Evolutionary conservation across 495 filamentous ascomycete species (phyloP).

Genomic region (Xylaria bambusicola): DNA sequence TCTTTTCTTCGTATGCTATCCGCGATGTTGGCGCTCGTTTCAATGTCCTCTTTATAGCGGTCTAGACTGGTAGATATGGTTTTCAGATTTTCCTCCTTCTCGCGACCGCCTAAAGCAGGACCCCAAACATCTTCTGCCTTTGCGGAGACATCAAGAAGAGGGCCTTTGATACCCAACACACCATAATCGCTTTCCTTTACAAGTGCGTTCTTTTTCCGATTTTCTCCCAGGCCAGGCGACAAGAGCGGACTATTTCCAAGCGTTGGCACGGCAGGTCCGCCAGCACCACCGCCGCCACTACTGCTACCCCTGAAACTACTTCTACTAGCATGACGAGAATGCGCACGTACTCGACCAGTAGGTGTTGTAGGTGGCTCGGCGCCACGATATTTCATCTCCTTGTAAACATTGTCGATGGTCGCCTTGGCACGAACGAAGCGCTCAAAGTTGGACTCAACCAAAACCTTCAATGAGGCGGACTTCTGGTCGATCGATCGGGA

Average conservation of each 20-base stretch:
- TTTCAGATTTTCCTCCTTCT: conserved; percentile 84
- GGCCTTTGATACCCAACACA: conserved; percentile 82
- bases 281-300: conserved; percentile 51
- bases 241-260: conserved; percentile 36
- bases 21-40: conserved; percentile 72
- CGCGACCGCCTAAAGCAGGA: conserved; percentile 86
- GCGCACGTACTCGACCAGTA: conserved; percentile 42
- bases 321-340: conserved; percentile 63
- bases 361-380: conserved; percentile 56
- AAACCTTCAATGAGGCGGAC: conserved; percentile 88
- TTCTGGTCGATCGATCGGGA: conserved; percentile 94
- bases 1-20: conserved; percentile 88
- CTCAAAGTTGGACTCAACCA: conserved; percentile 97
- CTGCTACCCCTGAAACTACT: conserved; percentile 66
- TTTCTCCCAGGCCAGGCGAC: conserved; percentile 40
- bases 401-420: conserved; percentile 97
- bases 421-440: conserved; percentile 94
- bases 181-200: conserved; percentile 94
- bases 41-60: conserved; percentile 74
- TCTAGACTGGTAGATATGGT: conserved; percentile 72
- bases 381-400: conserved; percentile 91
- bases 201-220: conserved; percentile 82
- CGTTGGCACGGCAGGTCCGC: no score
- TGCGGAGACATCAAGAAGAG: conserved; percentile 81
- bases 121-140: conserved; percentile 98